These are phyloP conservation scores for Erythrobasidium yunnanense DNA, from an alignment of 768 basidiomycete genomes.

Conservation along the genomic window DNA sequence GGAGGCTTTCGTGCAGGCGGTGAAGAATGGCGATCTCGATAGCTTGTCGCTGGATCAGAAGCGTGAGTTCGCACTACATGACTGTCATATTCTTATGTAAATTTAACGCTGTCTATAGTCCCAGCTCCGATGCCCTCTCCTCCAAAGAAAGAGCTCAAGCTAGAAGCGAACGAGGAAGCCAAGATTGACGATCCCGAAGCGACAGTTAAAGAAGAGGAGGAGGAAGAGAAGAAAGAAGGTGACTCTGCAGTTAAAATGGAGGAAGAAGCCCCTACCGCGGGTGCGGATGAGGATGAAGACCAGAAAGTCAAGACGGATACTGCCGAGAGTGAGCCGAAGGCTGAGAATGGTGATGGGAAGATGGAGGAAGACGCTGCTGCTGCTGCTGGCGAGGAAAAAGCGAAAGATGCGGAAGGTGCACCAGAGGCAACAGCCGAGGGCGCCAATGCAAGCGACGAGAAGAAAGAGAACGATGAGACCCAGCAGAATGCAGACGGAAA, in stretches of 20 bases:
- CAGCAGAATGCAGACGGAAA: too few species aligned
- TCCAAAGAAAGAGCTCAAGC: too few species aligned
- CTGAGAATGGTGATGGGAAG: background rate
- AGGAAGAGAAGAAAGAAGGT: conserved; percentile 8
- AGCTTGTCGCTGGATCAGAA: conserved; percentile 21
- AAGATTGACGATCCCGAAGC: background rate
- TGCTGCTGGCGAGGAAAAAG: background rate
- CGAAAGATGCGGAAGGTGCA: conserved; percentile 2
- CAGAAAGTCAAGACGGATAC: background rate
- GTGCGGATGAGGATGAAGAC: conserved; percentile 21
- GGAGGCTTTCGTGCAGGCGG: conserved; percentile 20
- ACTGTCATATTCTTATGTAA: too few species aligned
- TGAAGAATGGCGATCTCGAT: conserved; percentile 31
- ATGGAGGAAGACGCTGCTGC: background rate
- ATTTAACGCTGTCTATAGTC: too few species aligned
- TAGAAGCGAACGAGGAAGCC: background rate
- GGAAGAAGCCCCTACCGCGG: too few species aligned
- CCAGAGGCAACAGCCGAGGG: background rate
- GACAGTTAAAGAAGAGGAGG: conserved; percentile 6
- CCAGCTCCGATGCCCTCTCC: too few species aligned
- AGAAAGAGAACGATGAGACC: too few species aligned
- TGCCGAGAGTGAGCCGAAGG: conserved; percentile 17
- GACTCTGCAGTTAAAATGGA: too few species aligned
- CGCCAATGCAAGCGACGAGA: background rate
- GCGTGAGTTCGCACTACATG: conserved; percentile 21